Evolutionary conservation across 176 grass and related monocot genomes (phyloP), one percentile per base, ranked within the genome.

Genomic region (Musa troglodytarum): DNA sequence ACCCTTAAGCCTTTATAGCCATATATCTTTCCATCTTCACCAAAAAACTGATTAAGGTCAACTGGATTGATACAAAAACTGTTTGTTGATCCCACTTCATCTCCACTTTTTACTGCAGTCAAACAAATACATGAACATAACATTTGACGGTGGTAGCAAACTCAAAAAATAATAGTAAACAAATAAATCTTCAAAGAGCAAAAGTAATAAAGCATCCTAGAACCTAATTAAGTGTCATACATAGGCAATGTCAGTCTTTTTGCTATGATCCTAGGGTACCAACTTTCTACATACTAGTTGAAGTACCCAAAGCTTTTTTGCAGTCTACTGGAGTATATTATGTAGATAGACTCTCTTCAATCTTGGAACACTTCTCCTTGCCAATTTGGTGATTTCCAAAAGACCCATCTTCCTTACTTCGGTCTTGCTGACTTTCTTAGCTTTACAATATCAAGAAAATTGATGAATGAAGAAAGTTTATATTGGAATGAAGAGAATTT

Each of bases 21-120:
- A 83, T 93, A 99, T 71, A 94, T 94, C 78, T 94, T 99, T 76
- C 86, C 95, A 86, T 94, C 90, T 86, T 89, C 88, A 80, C 82
- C 86, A 63, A 99, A 94, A 81, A 94, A 99, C 81, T 92, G 86
- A 76, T 89, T 92, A 10, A 99, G 81, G 59, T 94, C 95, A 70
- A 99, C 80, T 29, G 88, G 95, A 28, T 92, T 25, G 11, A 94
- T 81, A 65, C 81, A 64, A 74, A 24, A 71, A 63, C 80, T 81
- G 19, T 83, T 79, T 69, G 67, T 74, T 65, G 81, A 85, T 53
- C 82, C 81, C 67, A 84, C 78, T 72, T 99, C 86, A 0, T 87
- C 82, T 74, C 80, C 68, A 56, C 69, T 89, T 83, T 69, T 89
- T 52, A 81, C 95, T 99, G 82, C 66, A 81, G 57, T 56, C 34